Evolutionary conservation across 768 basidiomycete genomes (phyloP).

Genomic region (Leccinum longicurvipes): DNA sequence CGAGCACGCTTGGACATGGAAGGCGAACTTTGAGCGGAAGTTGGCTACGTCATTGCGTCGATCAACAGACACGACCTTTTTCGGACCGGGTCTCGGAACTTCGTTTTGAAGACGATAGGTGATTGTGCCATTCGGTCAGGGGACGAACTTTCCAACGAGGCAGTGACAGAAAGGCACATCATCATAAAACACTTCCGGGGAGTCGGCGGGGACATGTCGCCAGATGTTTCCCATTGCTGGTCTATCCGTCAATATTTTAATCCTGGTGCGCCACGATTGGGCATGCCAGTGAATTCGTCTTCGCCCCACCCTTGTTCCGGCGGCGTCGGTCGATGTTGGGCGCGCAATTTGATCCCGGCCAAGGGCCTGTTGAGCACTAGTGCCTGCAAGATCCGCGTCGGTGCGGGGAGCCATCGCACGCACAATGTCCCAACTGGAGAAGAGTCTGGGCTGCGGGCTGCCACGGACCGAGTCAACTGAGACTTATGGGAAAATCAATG

Average conservation of each 20-base stretch:
- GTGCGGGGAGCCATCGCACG: neutral
- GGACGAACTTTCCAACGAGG: neutral
- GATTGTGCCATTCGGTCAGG: neutral
- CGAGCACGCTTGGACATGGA: slow-evolving; percentile 21
- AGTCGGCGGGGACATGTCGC: neutral
- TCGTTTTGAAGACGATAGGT: neutral
- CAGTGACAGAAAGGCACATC: slow-evolving; percentile 4
- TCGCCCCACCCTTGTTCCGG: slow-evolving; percentile 5
- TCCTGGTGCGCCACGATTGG: slow-evolving; percentile 18
- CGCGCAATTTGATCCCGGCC: neutral
- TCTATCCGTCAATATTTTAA: slow-evolving; percentile 5
- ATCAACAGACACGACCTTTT: slow-evolving; percentile 22
- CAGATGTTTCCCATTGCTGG: neutral
- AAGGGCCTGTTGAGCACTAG: neutral
- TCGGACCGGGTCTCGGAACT: slow-evolving; percentile 8
- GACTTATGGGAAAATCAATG: slow-evolving; percentile 14
- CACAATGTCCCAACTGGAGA: slow-evolving; percentile 9
- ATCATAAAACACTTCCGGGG: neutral
- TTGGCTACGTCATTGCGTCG: slow-evolving; percentile 27
- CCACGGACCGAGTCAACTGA: slow-evolving; percentile 6
- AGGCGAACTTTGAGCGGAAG: slow-evolving; percentile 12
- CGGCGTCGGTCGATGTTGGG: slow-evolving; percentile 12
- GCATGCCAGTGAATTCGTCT: slow-evolving; percentile 9
- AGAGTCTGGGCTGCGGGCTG: slow-evolving; percentile 10
- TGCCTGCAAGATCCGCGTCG: slow-evolving; percentile 19